Evolutionary conservation across 768 basidiomycete genomes (phyloP).

Genomic region (Pisolithus microcarpus): DNA sequence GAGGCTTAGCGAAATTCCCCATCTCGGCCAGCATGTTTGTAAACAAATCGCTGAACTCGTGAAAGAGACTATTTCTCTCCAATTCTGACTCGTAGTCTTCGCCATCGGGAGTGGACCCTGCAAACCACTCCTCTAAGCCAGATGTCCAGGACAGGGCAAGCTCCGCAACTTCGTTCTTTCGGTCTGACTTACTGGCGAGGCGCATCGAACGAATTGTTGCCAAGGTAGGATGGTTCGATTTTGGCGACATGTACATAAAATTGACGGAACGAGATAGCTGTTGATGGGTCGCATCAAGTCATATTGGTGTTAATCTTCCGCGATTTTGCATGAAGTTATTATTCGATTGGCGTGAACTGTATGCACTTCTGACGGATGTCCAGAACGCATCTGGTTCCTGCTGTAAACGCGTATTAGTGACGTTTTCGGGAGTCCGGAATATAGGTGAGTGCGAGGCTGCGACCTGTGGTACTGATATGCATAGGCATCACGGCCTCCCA

Average conservation of each 20-base stretch:
- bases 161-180: conserved; percentile 67
- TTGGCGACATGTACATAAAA: not conserved
- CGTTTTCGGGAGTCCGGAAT: conserved; percentile 10
- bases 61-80: conserved; percentile 47
- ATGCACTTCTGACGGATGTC: conserved; percentile 36
- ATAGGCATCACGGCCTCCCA: conserved; percentile 29
- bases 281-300: conserved; percentile 52
- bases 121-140: conserved; percentile 64
- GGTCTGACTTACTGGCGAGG: conserved; percentile 54
- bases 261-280: conserved; percentile 33
- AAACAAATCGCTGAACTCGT: conserved; percentile 60
- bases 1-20: conserved; percentile 36
- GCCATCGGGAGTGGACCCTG: conserved; percentile 20
- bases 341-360: conserved; percentile 59
- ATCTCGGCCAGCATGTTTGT: conserved; percentile 53
- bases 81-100: conserved; percentile 32
- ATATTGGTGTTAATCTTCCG: conserved; percentile 59
- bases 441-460: conserved; percentile 22
- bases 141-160: conserved; percentile 49
- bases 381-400: conserved; percentile 10
- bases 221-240: conserved; percentile 21
- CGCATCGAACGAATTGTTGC: conserved; percentile 35
- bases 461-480: conserved; percentile 40
- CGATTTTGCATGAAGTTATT: conserved; percentile 58
- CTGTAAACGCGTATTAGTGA: conserved; percentile 11